Base-by-base conservation (phyloP, 768 basidiomycete species). In the Fomitopsis serialis region DNA sequence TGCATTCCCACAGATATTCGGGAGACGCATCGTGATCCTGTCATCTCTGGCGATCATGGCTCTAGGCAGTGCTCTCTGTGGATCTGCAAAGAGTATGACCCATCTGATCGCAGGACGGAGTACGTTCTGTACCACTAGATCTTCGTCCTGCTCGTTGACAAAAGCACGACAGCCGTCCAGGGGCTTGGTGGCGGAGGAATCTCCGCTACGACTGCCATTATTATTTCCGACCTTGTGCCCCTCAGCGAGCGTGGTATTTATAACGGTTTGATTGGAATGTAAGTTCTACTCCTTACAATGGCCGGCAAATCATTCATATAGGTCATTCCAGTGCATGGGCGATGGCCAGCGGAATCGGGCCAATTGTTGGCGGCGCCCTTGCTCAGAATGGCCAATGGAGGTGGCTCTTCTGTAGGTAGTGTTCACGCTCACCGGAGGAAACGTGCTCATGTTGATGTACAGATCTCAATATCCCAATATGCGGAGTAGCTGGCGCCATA, bases 21-120 rank as follows among this genome's bases (percentile, higher is more conserved):
- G 72, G 0, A 60, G 72, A 8, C 56, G 59, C 4, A 66, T 67
- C 9, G 57, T 68, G n/a, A 57, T 73, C 17, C 43, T 73, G 10
- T 54, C 49, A 1, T 61, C 63, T 27, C 56, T 73, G 23, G 21
- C 62, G 0, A 50, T 68, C 21, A 73, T 74, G 50, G 69, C 71
- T 0, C 24, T 74, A 19, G 76, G 77, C 0, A 69, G 68, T 10
- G 73, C 71, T 0, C 23, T 78, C 1, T 66, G 65, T 15, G 77
- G 73, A 0, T 64, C 70, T 0, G 72, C 74, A 0, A 60, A 69
- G 42, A 70, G 51, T 45, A 75, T 77, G 73, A 53, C 59, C 7
- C 69, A 70, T 68, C 55, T 74, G 1, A 75, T 35, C 15, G 34
- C 34, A 9, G n/a, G n/a, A n/a, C n/a, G n/a, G n/a, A n/a, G n/a